A percentile compares a stretch with the other conserved stretches of the same genome.
These are phyloP conservation scores for Reticulascus tulasneorum DNA, from an alignment of 2,329 filamentous ascomycete species.

Conservation along the genomic window DNA sequence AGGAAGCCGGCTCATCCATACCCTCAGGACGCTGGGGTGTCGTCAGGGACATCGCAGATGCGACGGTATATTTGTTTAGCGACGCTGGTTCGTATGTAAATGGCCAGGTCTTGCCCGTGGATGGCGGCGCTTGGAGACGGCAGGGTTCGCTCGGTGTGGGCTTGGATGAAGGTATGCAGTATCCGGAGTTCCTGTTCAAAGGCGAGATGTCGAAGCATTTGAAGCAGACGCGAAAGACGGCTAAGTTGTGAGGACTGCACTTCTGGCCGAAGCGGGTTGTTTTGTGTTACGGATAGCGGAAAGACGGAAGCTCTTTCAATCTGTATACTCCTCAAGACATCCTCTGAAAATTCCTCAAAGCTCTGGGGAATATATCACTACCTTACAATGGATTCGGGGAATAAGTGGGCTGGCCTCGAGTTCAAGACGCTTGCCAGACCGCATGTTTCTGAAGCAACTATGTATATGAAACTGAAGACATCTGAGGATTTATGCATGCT, in stretches of 20 bases:
- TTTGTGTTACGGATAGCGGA: too few relatives aligned
- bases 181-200: slow-evolving; percentile 45
- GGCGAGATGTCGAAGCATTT: slow-evolving; percentile 30
- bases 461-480: too few relatives aligned
- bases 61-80: slow-evolving; percentile 84
- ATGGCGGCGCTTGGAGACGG: slow-evolving; percentile 56
- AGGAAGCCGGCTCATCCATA: slow-evolving; percentile 41
- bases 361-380: too few relatives aligned
- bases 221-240: slow-evolving; percentile 26
- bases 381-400: too few relatives aligned
- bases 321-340: too few relatives aligned
- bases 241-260: slow-evolving; percentile 44
- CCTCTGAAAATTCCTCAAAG: too few relatives aligned
- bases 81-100: slow-evolving; percentile 84
- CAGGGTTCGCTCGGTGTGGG: slow-evolving; percentile 44
- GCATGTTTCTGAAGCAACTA: too few relatives aligned
- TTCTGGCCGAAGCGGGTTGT: too few relatives aligned
- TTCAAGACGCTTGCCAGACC: too few relatives aligned
- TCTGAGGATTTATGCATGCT: too few relatives aligned
- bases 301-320: too few relatives aligned
- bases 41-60: slow-evolving; percentile 86
- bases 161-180: slow-evolving; percentile 42
- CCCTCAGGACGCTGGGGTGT: slow-evolving; percentile 75
- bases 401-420: too few relatives aligned
- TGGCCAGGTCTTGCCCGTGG: slow-evolving; percentile 74